phyloP scores from a whole-genome alignment of 202 grass and related monocot species.

The Saccharum hybrid region DNA sequence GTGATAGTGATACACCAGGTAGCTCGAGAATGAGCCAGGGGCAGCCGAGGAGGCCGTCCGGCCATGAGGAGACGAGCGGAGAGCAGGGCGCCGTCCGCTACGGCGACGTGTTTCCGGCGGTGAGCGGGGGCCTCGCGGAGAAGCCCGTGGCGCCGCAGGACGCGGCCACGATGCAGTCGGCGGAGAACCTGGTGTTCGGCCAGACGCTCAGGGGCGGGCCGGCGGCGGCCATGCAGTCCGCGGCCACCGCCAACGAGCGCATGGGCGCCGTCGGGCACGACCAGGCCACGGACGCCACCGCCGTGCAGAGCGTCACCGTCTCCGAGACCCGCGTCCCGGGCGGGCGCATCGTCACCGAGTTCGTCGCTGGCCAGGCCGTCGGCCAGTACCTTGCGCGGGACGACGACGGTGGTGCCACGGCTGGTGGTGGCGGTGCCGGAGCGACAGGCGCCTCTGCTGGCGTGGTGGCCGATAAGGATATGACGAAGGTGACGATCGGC shows the following conservation, averaged over 20 bases:
- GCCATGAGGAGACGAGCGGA: conserved; percentile 9
- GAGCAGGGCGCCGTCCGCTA: conserved; percentile 45
- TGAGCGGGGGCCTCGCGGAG: conserved; percentile 45
- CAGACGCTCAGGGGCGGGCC: conserved; percentile 55
- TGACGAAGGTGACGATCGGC: conserved; percentile 63
- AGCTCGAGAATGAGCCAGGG: conserved; percentile 57
- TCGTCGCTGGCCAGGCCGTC: conserved; percentile 65
- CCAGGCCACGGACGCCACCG: conserved; percentile 52
- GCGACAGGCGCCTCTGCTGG: not conserved
- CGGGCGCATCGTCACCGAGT: conserved; percentile 65
- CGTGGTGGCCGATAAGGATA: conserved; percentile 9
- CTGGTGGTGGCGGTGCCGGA: too few species aligned
- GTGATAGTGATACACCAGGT: not conserved
- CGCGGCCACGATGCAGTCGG: conserved; percentile 74
- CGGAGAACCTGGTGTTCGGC: conserved; percentile 54
- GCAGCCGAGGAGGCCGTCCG: conserved; percentile 48
- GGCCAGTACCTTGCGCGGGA: conserved; percentile 39
- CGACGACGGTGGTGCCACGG: not conserved
- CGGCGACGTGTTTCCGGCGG: conserved; percentile 65
- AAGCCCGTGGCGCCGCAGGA: conserved; percentile 64
- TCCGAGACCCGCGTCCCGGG: conserved; percentile 59
- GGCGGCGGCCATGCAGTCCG: conserved; percentile 66
- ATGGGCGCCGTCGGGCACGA: conserved; percentile 57
- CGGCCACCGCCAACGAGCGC: conserved; percentile 61
- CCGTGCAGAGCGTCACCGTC: conserved; percentile 54